Evolutionary conservation across 129 eudicot species (phyloP).

Genomic region (Logfia minima): DNA sequence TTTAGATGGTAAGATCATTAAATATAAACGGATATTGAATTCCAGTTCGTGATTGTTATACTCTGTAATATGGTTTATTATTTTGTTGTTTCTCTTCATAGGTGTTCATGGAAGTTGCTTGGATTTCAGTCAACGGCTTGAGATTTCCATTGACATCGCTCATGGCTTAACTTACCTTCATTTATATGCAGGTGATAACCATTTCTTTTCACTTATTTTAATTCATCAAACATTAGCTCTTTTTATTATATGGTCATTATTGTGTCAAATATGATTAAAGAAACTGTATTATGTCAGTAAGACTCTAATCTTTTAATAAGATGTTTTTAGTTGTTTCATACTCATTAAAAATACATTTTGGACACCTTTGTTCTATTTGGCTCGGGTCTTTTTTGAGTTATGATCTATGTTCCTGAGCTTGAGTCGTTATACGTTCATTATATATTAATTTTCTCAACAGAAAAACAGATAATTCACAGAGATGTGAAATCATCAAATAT

Average conservation of each 20-base stretch:
- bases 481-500: constrained; percentile 96
- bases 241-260: not conserved
- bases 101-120: constrained; percentile 68
- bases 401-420: not conserved
- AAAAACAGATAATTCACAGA: constrained; percentile 88
- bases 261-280: not conserved
- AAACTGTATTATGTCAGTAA: not conserved
- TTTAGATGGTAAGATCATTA: constrained; percentile 73
- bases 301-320: too few species aligned
- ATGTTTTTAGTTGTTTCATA: too few species aligned
- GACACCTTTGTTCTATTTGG: not conserved
- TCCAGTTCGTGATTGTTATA: not conserved
- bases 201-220: not conserved
- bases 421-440: not conserved
- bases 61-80: constrained; percentile 14
- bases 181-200: constrained; percentile 65
- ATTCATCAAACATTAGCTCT: not conserved
- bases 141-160: constrained; percentile 80
- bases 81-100: constrained; percentile 28
- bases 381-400: not conserved
- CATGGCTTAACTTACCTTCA: constrained; percentile 93
- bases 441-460: constrained; percentile 40
- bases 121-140: constrained; percentile 92
- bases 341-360: not conserved
- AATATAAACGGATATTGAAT: not conserved